Conservation (phyloP, 2,329 filamentous ascomycete genomes). For the Microdochium trichocladiopsis region DNA sequence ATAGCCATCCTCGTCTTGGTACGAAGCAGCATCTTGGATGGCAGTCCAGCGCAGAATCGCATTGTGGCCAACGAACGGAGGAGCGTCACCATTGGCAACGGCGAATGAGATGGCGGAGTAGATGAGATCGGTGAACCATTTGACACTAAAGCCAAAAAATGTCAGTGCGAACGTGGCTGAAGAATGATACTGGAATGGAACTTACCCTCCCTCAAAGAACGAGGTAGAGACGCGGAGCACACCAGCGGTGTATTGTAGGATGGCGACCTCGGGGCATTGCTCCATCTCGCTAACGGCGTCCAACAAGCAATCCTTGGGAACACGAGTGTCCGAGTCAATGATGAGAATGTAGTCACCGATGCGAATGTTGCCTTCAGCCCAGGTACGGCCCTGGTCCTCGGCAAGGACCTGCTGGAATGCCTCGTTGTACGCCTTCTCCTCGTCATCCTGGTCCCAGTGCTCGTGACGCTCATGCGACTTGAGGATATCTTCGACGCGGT, state of each 20-base stretch:
- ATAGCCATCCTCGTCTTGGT: constrained; percentile 61
- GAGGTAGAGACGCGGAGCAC: constrained; percentile 74
- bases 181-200: constrained; percentile 1
- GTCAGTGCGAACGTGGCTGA: background rate
- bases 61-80: constrained; percentile 77
- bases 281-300: constrained; percentile 80
- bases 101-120: constrained; percentile 72
- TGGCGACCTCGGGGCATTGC: constrained; percentile 69
- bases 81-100: constrained; percentile 71
- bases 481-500: constrained; percentile 65
- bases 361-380: constrained; percentile 81
- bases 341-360: constrained; percentile 77
- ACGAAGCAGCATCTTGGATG: constrained; percentile 61
- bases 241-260: constrained; percentile 70
- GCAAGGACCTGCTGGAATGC: constrained; percentile 60
- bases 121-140: constrained; percentile 67
- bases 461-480: constrained; percentile 44
- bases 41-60: constrained; percentile 70
- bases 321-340: constrained; percentile 74
- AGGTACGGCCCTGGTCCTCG: constrained; percentile 57
- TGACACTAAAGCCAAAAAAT: constrained; percentile 41
- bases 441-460: constrained; percentile 62
- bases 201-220: constrained; percentile 53
- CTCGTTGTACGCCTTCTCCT: constrained; percentile 58
- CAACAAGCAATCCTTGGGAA: constrained; percentile 68